Evolutionary conservation across 345 rosid species (phyloP).

Genomic region (Carallia pectinifolia): DNA sequence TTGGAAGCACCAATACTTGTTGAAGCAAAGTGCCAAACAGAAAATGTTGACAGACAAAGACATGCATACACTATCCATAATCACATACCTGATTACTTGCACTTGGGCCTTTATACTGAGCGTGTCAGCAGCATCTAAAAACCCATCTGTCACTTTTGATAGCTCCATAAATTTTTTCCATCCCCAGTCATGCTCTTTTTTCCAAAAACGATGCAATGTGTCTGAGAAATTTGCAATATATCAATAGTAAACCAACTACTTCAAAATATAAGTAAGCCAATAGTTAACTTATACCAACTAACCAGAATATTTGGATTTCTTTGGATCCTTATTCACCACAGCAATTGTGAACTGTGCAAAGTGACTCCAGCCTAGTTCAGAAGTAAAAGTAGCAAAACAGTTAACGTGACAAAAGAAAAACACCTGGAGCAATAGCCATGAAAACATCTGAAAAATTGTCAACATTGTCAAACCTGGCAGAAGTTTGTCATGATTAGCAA

Average conservation of each 20-base stretch:
- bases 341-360: slow-evolving; percentile 95
- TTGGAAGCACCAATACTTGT: neutral
- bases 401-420: slow-evolving; percentile 9
- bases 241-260: slow-evolving; percentile 20
- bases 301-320: slow-evolving; percentile 92
- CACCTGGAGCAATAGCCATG: neutral
- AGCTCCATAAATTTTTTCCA: slow-evolving; percentile 96
- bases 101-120: slow-evolving; percentile 93
- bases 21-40: neutral
- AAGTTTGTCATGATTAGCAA: slow-evolving; percentile 87
- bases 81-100: slow-evolving; percentile 80
- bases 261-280: neutral
- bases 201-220: slow-evolving; percentile 85
- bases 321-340: slow-evolving; percentile 82
- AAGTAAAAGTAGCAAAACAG: slow-evolving; percentile 10
- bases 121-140: slow-evolving; percentile 67
- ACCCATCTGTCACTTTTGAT: slow-evolving; percentile 77
- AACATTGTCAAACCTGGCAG: slow-evolving; percentile 67
- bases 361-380: slow-evolving; percentile 85
- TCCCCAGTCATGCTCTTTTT: slow-evolving; percentile 97
- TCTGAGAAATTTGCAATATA: slow-evolving; percentile 45
- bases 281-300: slow-evolving; percentile 18
- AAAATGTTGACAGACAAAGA: neutral
- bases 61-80: neutral
- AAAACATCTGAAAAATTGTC: neutral